Evolutionary conservation across 2,329 filamentous ascomycete species (phyloP), one percentile per base, ranked within the genome.

Genomic region (Hymenoscyphus occultus): DNA sequence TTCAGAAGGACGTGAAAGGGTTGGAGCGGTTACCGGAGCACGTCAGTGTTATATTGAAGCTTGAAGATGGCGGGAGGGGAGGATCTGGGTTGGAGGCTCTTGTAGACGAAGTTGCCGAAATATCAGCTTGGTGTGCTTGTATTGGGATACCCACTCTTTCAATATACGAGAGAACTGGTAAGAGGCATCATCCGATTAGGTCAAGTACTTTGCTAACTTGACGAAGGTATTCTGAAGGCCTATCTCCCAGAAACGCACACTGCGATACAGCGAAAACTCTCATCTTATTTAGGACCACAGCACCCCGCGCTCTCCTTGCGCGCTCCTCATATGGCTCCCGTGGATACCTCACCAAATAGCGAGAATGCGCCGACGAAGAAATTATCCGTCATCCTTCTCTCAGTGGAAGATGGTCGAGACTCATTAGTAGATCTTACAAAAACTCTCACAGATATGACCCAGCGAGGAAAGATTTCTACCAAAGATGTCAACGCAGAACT

Each of bases 371-470:
- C 72, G 70, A 76, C 70, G 77, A 80, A 69, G 77, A 81, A 73
- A 77, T 65, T 71, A 75, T 89, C 64, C 78, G 81, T 98, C 19
- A 85, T 97, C 64, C 85, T 99, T 48, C 86, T 99, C 60, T 96
- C 92, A 14, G 86, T 88, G 45, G 90, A 94, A 64, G 95, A 99
- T 72, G 94, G 95, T 59, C 87, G 94, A 63, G 92, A 96, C 74
- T 97, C 94, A 3, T 86, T 99, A 68, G 93, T 99, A 51, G 95
- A 99, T 77, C 84, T 99, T 57, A 99, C 95, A 54, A 92, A 93
- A 74, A 98, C 96, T 0, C 83, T 99, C 28, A 87, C 94, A 5
- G 92, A 97, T 75, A 98, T 99, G 95, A 91, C 92, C 6, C 95
- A 98, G 77, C 88, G 89, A 71, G 88, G 88, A 65, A 97, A 97